phyloP scores from a whole-genome alignment of 1,139 yeast genomes.

The Zygoascus meyerae region DNA sequence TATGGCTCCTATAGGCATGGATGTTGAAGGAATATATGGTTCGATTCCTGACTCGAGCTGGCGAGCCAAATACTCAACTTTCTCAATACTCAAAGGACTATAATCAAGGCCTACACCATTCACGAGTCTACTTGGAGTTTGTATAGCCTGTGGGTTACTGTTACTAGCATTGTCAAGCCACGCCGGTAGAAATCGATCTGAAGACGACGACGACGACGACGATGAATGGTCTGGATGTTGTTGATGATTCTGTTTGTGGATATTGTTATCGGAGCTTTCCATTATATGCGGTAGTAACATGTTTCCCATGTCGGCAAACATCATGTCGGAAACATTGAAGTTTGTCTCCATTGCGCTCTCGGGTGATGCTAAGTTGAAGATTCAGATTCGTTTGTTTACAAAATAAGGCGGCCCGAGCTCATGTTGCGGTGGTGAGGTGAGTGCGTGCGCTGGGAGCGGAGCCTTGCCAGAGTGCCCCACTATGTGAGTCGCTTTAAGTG shows the following conservation, averaged over 20 bases:
- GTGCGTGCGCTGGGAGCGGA: too few relatives aligned
- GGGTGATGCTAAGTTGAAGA: neutral
- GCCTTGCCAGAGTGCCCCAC: too few relatives aligned
- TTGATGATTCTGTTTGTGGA: neutral
- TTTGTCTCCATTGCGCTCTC: neutral
- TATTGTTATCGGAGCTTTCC: neutral
- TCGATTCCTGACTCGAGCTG: constrained; percentile 9
- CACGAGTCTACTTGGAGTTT: neutral
- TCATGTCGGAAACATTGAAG: constrained; percentile 8
- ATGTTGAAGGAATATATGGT: constrained; percentile 4
- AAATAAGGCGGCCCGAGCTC: neutral
- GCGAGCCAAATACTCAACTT: constrained; percentile 8
- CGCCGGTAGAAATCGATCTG: constrained; percentile 2
- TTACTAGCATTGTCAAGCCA: constrained; percentile 5
- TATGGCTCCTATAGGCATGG: constrained; percentile 1
- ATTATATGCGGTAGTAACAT: constrained; percentile 2
- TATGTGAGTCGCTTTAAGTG: neutral
- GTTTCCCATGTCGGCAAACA: constrained; percentile 7
- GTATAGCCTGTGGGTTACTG: neutral
- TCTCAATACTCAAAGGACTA: constrained; percentile 4
- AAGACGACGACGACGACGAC: too few relatives aligned
- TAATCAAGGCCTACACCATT: constrained; percentile 4
- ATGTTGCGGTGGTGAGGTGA: too few relatives aligned
- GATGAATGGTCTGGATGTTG: too few relatives aligned
- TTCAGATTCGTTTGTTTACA: constrained; percentile 7